Evolutionary conservation across 164 flowering plant genomes (phyloP), one percentile per base, ranked within the genome.

Genomic region (Kalanchoe fedtschenkoi): DNA sequence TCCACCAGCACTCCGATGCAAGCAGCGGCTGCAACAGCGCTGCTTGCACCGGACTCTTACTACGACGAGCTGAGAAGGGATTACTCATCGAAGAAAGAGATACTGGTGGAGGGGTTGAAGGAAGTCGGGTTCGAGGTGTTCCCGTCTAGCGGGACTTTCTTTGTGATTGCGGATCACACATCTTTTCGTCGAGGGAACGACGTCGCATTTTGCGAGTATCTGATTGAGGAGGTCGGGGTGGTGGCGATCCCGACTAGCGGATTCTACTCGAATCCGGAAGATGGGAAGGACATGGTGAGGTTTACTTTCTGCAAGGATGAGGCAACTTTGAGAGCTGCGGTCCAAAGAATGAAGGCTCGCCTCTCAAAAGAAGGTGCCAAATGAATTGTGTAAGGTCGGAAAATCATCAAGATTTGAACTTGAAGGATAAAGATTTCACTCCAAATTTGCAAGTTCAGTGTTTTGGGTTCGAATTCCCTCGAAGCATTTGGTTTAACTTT

Each of bases 221-320:
- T 93, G 74, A 93, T 93, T 67, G 78, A 80, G 72, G 92, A 91
- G 67, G 89, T 93, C 24, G 99, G 99, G 17, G 99, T 93, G 19
- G 97, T 85, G 1, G 97, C 99, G 0, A 93, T 90, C 30, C 99
- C 97, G 0, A 85, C 99, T 1, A 93, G 99, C 44, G 99, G 84
- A 22, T 93, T 93, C 68, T 93, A 93, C 76, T 70, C 85, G 60
- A 78, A 90, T 67, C 92, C 96, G 0, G 97, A 88, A 69, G 99
- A 93, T 0, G 99, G 99, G 6, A 90, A 90, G 82, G 85, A 90
- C 59, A 69, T 93, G 67, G 99, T 93, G 35, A 82, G 99, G 63
- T 93, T 93, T 69, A 88, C 99, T 38, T 93, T 93, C 76, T 90
- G 99, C 82, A 93, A 93, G 71, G 99, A 93, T 70, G 99, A 90